Conservation (phyloP, 345 rosid species). For the Eucalyptus camaldulensis region DNA sequence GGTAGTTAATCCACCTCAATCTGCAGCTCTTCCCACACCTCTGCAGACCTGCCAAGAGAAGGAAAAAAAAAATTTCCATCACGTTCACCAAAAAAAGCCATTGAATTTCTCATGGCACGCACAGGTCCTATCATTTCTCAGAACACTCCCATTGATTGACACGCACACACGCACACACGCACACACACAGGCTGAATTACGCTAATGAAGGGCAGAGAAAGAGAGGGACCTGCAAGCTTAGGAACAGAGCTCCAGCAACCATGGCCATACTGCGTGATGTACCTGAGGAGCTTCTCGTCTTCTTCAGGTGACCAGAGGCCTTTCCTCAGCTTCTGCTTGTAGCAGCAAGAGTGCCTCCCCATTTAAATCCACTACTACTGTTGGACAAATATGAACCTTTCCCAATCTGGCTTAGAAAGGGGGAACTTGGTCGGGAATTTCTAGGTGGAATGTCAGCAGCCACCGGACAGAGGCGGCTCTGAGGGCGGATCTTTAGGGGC, state of each 20-base stretch:
- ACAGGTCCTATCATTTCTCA: neutral
- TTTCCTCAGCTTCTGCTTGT: slow-evolving; percentile 94
- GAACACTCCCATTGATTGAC: neutral
- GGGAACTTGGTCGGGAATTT: neutral
- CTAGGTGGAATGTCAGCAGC: neutral
- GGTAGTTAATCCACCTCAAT: slow-evolving; percentile 89
- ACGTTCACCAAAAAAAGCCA: neutral
- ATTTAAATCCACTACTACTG: slow-evolving; percentile 10
- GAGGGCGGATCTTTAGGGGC: neutral
- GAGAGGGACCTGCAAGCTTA: slow-evolving; percentile 69
- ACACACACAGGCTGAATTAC: neutral
- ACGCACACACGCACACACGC: neutral
- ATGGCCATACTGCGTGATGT: slow-evolving; percentile 86
- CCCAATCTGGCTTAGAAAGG: neutral
- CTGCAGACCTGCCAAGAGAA: slow-evolving; percentile 49
- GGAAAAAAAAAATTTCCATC: neutral
- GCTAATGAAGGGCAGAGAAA: neutral
- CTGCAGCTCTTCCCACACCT: slow-evolving; percentile 99
- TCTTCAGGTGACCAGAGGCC: slow-evolving; percentile 99
- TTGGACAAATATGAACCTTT: neutral
- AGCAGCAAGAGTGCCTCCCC: slow-evolving; percentile 97
- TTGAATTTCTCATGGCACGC: neutral
- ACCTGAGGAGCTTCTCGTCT: slow-evolving; percentile 84
- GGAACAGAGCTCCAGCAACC: slow-evolving; percentile 99
- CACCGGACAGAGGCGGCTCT: neutral